Conservation (phyloP, 768 basidiomycete species). For the Lactarius vividus region DNA sequence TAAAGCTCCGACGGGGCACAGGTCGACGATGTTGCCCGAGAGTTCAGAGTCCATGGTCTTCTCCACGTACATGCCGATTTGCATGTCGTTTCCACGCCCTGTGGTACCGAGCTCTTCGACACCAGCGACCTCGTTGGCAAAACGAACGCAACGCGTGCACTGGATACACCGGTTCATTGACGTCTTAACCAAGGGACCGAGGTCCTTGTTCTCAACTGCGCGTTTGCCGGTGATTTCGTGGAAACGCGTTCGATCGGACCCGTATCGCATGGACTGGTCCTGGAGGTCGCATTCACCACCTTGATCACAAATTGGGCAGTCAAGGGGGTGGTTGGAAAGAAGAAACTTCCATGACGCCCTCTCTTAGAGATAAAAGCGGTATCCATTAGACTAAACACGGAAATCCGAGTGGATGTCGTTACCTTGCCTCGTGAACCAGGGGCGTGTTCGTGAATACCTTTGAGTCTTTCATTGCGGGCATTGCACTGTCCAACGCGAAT, state of each 20-base stretch:
- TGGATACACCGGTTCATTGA: constrained; percentile 99
- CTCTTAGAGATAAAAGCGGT: constrained; percentile 43
- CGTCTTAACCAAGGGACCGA: constrained; percentile 97
- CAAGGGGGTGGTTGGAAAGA: constrained; percentile 94
- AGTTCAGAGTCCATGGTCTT: constrained; percentile 97
- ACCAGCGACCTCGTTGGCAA: constrained; percentile 98
- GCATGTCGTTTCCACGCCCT: constrained; percentile 96
- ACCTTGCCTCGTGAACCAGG: constrained; percentile 85
- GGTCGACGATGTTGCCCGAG: constrained; percentile 94
- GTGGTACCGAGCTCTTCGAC: constrained; percentile 97
- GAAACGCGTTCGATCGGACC: constrained; percentile 95
- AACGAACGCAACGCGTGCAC: constrained; percentile 98
- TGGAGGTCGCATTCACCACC: constrained; percentile 98
- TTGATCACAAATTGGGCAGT: constrained; percentile 98
- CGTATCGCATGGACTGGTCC: constrained; percentile 99
- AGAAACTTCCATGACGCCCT: constrained; percentile 99
- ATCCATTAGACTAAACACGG: constrained; percentile 25
- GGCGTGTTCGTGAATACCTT: constrained; percentile 95
- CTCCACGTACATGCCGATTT: constrained; percentile 98
- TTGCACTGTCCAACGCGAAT: constrained; percentile 56
- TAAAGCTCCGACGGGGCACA: constrained; percentile 97
- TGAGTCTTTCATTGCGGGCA: constrained; percentile 94
- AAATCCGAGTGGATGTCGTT: constrained; percentile 12
- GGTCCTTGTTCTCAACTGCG: constrained; percentile 96
- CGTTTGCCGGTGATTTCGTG: constrained; percentile 98